Evolutionary conservation across 805 yeast genomes (phyloP).

Genomic region (Kluyveromyces dobzhanskii): DNA sequence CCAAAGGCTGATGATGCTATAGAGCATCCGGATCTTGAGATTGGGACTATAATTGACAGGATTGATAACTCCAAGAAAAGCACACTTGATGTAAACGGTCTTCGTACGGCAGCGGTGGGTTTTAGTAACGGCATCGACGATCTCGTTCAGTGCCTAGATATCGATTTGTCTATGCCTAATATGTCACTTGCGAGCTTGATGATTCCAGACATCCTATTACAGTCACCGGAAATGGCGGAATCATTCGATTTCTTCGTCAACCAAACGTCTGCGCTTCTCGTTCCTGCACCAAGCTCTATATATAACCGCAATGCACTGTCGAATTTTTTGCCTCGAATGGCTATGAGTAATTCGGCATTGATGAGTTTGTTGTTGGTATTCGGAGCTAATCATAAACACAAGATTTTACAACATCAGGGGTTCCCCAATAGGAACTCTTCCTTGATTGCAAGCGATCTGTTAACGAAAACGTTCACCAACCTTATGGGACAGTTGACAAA

Average conservation of each 20-base stretch:
- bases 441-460: conserved; percentile 39
- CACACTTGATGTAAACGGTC: too few relatives aligned
- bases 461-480: conserved; percentile 51
- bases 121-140: too few relatives aligned
- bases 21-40: too few relatives aligned
- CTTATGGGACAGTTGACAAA: conserved; percentile 43
- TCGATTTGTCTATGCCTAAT: background rate
- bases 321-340: conserved; percentile 57
- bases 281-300: conserved; percentile 52
- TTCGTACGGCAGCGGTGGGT: too few relatives aligned
- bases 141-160: too few relatives aligned
- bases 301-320: conserved; percentile 60
- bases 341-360: conserved; percentile 45
- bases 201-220: conserved; percentile 48
- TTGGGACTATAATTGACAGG: too few relatives aligned
- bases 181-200: conserved; percentile 30
- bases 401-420: conserved; percentile 10
- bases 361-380: conserved; percentile 48
- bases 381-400: conserved; percentile 35
- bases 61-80: too few relatives aligned
- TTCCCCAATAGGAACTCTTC: conserved; percentile 13
- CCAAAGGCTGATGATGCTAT: too few relatives aligned
- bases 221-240: conserved; percentile 52
- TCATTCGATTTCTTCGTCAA: conserved; percentile 55
- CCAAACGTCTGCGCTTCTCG: conserved; percentile 51